These are phyloP conservation scores for Ophiostoma montium DNA, from an alignment of 2,329 filamentous ascomycete species.

Conservation along the genomic window DNA sequence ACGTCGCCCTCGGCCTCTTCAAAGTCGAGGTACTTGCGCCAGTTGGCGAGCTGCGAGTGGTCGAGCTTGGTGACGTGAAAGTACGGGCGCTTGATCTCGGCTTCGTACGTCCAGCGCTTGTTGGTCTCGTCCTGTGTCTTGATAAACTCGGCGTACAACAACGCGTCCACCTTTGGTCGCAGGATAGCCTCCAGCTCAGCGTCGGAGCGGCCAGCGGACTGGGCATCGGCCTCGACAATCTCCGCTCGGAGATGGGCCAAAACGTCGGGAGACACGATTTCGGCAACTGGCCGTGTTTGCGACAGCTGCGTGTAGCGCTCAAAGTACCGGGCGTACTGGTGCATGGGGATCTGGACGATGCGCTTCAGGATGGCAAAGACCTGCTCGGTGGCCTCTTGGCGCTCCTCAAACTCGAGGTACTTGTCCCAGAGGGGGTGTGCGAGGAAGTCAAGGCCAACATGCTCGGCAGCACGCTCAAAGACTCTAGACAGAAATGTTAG, in stretches of 20 bases:
- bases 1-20: conserved; percentile 78
- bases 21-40: conserved; percentile 93
- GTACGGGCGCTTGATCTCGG: conserved; percentile 88
- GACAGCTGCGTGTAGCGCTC: conserved; percentile 74
- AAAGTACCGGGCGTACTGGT: conserved; percentile 90
- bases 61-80: conserved; percentile 94
- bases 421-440: conserved; percentile 98
- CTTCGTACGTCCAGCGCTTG: conserved; percentile 89
- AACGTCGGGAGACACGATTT: conserved; percentile 56
- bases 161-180: conserved; percentile 61
- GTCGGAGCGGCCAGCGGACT: conserved; percentile 43
- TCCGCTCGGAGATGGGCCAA: conserved; percentile 58
- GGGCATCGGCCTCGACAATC: conserved; percentile 41
- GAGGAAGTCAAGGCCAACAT: conserved; percentile 83
- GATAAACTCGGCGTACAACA: conserved; percentile 69
- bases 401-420: conserved; percentile 93
- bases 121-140: conserved; percentile 76
- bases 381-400: conserved; percentile 67
- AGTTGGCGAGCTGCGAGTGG: conserved; percentile 70
- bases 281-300: conserved; percentile 54
- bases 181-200: conserved; percentile 74
- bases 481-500: conserved; percentile 41
- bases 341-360: conserved; percentile 80
- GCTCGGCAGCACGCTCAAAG: conserved; percentile 76
- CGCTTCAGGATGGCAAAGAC: conserved; percentile 75